Evolutionary conservation across 495 filamentous ascomycete species (phyloP).

Genomic region (Trichoderma orchidacearum): DNA sequence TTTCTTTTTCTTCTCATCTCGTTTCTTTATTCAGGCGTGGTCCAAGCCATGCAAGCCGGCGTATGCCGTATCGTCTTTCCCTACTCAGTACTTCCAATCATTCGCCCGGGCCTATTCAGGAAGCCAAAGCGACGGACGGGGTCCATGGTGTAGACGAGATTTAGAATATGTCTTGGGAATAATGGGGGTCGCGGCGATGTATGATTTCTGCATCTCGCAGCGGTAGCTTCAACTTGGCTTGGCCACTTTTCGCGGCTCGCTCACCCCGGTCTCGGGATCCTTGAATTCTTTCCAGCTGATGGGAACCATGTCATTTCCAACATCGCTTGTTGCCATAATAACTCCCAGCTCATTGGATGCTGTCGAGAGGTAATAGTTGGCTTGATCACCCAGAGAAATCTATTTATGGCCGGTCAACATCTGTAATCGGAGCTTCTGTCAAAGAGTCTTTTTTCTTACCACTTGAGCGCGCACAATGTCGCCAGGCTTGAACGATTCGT

Average conservation of each 20-base stretch:
- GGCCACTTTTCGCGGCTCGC: constrained; percentile 82
- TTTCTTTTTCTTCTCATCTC: too few species aligned
- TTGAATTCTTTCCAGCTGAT: constrained; percentile 90
- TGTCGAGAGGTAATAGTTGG: constrained; percentile 84
- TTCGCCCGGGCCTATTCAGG: too few species aligned
- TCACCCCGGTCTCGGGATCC: constrained; percentile 64
- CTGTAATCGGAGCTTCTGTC: neutral
- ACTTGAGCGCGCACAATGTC: constrained; percentile 87
- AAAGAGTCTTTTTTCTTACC: constrained; percentile 28
- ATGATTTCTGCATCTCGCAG: neutral
- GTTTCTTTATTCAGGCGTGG: too few species aligned
- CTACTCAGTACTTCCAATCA: too few species aligned
- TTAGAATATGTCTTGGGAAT: too few species aligned
- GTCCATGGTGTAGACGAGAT: too few species aligned
- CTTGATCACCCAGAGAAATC: constrained; percentile 86
- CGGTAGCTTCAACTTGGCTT: constrained; percentile 66
- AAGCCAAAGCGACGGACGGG: too few species aligned
- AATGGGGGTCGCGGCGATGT: neutral
- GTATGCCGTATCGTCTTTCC: too few species aligned
- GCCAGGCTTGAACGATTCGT: constrained; percentile 82
- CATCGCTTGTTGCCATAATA: constrained; percentile 83
- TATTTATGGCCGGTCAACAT: constrained; percentile 8
- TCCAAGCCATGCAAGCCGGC: too few species aligned
- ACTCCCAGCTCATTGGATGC: constrained; percentile 85
- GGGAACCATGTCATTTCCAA: constrained; percentile 79